Evolutionary conservation across 176 grass and related monocot genomes (phyloP).

Genomic region (Poa pratensis): DNA sequence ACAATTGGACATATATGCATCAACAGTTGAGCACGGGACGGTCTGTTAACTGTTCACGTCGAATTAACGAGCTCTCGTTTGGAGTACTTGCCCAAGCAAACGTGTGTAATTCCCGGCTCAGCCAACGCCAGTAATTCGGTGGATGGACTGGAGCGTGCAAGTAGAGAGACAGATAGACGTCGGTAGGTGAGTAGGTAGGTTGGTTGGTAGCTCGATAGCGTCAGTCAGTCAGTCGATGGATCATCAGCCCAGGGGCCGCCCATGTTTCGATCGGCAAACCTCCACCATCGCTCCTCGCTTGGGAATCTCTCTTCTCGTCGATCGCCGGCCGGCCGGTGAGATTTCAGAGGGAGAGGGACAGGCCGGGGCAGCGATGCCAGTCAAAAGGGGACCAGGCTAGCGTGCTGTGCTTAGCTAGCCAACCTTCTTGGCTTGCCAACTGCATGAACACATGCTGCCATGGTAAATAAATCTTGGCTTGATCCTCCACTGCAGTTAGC

Average conservation of each 20-base stretch:
- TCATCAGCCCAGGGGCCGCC: not conserved
- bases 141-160: conserved; percentile 3
- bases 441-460: not conserved
- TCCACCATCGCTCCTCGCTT: not conserved
- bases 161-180: conserved; percentile 13
- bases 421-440: not conserved
- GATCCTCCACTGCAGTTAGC: not conserved
- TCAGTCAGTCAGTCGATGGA: not conserved
- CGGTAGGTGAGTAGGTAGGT: not conserved
- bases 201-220: not conserved
- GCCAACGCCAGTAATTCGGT: not conserved
- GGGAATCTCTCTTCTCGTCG: not conserved
- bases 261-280: not conserved
- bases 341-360: conserved; percentile 23
- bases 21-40: too few species aligned
- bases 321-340: conserved; percentile 12
- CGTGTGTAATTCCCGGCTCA: not conserved
- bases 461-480: conserved; percentile 10
- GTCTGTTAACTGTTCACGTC: too few species aligned
- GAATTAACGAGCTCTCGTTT: not conserved
- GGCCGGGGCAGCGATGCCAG: not conserved
- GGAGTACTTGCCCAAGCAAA: too few species aligned
- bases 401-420: not conserved
- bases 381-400: not conserved
- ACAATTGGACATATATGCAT: too few species aligned